Conservation (phyloP, 345 rosid species). For the Populus simonii region DNA sequence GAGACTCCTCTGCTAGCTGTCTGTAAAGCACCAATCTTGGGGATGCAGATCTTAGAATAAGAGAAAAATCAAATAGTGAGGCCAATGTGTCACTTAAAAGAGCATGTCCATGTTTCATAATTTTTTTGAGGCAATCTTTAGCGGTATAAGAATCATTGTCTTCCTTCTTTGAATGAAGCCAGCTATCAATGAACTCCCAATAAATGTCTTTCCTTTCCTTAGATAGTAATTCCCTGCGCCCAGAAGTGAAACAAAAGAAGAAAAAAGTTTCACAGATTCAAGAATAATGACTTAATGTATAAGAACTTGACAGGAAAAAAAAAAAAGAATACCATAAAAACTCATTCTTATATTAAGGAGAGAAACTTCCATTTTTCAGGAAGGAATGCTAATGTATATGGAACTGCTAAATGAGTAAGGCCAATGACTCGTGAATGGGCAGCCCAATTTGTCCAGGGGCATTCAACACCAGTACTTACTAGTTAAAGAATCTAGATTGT, state of each 20-base stretch:
- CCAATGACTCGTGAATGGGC: too few species aligned
- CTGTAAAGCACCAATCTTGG: constrained; percentile 85
- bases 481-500: too few species aligned
- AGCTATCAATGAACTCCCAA: constrained; percentile 79
- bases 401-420: too few species aligned
- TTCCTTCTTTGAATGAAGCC: constrained; percentile 54
- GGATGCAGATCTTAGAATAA: constrained; percentile 79
- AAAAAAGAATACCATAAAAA: background rate
- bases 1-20: constrained; percentile 91
- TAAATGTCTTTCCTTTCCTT: constrained; percentile 74
- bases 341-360: too few species aligned
- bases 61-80: constrained; percentile 76
- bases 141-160: constrained; percentile 58
- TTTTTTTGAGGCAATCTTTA: constrained; percentile 66
- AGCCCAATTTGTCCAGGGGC: too few species aligned
- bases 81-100: constrained; percentile 57
- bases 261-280: background rate
- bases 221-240: constrained; percentile 70
- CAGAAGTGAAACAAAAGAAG: background rate
- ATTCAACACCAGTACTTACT: too few species aligned
- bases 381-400: too few species aligned
- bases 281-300: background rate
- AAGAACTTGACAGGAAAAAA: background rate
- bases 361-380: too few species aligned
- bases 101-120: constrained; percentile 46